Conservation (phyloP, 805 yeast species). For the Zygosaccharomyces bailii region DNA sequence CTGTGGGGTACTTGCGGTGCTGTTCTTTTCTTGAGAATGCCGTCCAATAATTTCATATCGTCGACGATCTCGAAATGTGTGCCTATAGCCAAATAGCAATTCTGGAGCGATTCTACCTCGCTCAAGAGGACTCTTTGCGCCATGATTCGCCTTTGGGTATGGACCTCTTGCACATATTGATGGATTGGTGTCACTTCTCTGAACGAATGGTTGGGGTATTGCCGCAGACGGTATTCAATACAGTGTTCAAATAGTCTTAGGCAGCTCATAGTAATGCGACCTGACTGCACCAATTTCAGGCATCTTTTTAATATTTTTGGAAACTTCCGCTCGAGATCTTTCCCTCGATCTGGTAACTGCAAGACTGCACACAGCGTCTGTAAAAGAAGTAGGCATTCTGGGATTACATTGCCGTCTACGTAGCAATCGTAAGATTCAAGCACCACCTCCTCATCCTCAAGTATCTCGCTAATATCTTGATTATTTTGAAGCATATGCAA, state of each 20-base stretch:
- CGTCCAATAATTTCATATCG: conserved; percentile 57
- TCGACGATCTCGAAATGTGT: conserved; percentile 44
- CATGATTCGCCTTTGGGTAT: conserved; percentile 40
- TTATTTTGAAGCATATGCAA: conserved; percentile 33
- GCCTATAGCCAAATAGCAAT: conserved; percentile 33
- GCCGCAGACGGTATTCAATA: conserved; percentile 33
- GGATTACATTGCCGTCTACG: conserved; percentile 50
- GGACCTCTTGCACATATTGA: conserved; percentile 15
- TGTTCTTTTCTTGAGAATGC: conserved; percentile 51
- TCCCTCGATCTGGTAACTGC: conserved; percentile 26
- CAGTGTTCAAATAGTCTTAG: conserved; percentile 29
- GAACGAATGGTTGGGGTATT: conserved; percentile 47
- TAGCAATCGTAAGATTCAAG: conserved; percentile 63
- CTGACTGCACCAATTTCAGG: conserved; percentile 54
- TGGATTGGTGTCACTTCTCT: conserved; percentile 24
- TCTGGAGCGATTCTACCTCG: conserved; percentile 51
- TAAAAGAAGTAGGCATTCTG: conserved; percentile 55
- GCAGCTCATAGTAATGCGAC: conserved; percentile 43
- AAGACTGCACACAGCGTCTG: conserved; percentile 45
- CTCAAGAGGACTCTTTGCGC: conserved; percentile 54
- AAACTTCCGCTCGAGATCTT: conserved; percentile 35
- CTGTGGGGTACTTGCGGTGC: conserved; percentile 22
- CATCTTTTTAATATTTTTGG: conserved; percentile 56
- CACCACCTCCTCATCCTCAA: conserved; percentile 40
- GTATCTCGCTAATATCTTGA: conserved; percentile 36